Percentiles rank a stretch among this genome's conserved stretches.
Evolutionary conservation across 106 monocot genomes (phyloP).

Genomic region (Dendrobium officinale): DNA sequence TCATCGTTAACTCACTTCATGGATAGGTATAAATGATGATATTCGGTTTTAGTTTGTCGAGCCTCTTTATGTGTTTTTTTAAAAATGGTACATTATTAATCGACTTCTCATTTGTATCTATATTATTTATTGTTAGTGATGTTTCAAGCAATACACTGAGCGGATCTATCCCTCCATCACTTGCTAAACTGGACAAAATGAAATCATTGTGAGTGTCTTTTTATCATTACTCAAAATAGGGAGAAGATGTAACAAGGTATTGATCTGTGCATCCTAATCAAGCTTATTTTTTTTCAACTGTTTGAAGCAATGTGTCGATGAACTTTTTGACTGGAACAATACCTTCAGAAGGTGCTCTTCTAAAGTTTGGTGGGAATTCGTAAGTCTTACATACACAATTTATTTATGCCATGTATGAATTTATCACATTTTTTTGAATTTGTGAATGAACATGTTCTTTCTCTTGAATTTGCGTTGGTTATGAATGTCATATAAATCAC

Average conservation of each 20-base stretch:
- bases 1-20: background rate
- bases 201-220: conserved; percentile 65
- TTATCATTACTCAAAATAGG: conserved; percentile 2
- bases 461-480: background rate
- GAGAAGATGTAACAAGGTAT: background rate
- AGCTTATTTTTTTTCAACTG: background rate
- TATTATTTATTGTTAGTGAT: conserved; percentile 45
- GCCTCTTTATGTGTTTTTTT: background rate
- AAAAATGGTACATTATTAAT: background rate
- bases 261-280: background rate
- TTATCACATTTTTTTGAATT: background rate
- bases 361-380: conserved; percentile 64
- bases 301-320: conserved; percentile 70
- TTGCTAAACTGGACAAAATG: conserved; percentile 67
- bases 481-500: no score
- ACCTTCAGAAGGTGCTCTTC: conserved; percentile 57
- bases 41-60: background rate
- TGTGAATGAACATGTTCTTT: background rate
- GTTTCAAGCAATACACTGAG: conserved; percentile 91
- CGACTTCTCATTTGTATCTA: background rate
- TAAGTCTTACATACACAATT: conserved; percentile 14
- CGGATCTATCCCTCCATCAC: conserved; percentile 73
- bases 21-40: background rate
- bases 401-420: background rate
- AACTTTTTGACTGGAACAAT: conserved; percentile 83